Evolutionary conservation across 108 stramenopile species (phyloP), one percentile per base, ranked within the genome.

Genomic region (Cyclotella atomus): DNA sequence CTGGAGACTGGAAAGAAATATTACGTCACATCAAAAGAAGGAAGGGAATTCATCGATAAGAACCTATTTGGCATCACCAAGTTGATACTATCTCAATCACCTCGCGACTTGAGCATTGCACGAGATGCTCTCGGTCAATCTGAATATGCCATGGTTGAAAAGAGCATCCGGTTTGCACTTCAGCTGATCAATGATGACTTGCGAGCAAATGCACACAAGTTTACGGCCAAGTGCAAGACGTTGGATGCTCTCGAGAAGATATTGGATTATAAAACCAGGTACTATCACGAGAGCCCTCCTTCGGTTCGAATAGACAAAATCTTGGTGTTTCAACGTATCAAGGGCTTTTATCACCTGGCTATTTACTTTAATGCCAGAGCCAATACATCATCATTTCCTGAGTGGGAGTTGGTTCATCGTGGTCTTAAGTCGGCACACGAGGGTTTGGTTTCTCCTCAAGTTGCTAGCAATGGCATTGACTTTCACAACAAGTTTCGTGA

Each of bases 291-390:
- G 16, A 49, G 47, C n/a, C 47, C 47, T 19, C 17, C 47, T 12
- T 4, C 47, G 4, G 47, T 49, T 49, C 47, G 47, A 17, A 49
- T 49, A 4, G 47, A 49, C n/a, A 49, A 49, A 19, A 49, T 49
- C 4, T 49, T 49, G 47, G 47, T 49, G 47, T 49, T 49, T 49
- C 47, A 49, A 17, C 9, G 47, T 4, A 12, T 49, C 4, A 49
- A 49, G 47, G 47, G 47, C 16, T 49, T n/a, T 49, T 49, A 49
- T 49, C n/a, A 49, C n/a, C n/a, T 49, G 47, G 47, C 17, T 49
- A 19, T 49, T 4, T 49, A 49, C n/a, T 49, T 49, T 12, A 49
- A 49, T 49, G 47, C 47, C 10, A 12, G 47, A 17, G 10, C n/a
- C 47, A 49, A 49, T 49, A 49, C 47, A n/a, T 49, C 47, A 4